phyloP scores from a whole-genome alignment of 768 basidiomycete species.

The Suillus paluster region DNA sequence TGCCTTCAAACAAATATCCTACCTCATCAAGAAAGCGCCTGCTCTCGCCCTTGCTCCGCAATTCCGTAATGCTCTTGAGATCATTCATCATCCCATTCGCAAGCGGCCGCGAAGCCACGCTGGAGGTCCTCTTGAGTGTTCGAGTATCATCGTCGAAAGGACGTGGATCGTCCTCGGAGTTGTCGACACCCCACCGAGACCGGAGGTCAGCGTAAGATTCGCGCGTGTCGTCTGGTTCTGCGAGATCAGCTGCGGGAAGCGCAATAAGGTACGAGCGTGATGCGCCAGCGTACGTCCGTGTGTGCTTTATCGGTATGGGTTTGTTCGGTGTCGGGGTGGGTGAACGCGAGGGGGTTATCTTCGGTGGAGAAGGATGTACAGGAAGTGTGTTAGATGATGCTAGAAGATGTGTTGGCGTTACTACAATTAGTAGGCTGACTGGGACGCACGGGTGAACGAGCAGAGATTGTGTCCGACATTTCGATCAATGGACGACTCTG shows the following conservation, averaged over 20 bases:
- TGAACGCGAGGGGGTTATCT: constrained; percentile 31
- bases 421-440: background rate
- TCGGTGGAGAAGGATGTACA: constrained; percentile 23
- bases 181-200: constrained; percentile 80
- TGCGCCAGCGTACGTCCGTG: constrained; percentile 74
- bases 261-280: constrained; percentile 82
- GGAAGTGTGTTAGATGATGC: constrained; percentile 29
- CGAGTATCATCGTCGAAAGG: constrained; percentile 25
- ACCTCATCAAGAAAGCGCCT: constrained; percentile 83
- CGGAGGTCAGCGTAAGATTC: constrained; percentile 81
- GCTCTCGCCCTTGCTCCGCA: constrained; percentile 80
- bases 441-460: background rate
- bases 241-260: constrained; percentile 59
- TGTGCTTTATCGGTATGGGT: constrained; percentile 36
- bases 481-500: constrained; percentile 55
- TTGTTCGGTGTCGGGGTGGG: constrained; percentile 31
- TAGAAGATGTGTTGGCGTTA: constrained; percentile 13
- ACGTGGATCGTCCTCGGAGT: constrained; percentile 73
- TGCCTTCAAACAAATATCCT: constrained; percentile 84
- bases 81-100: constrained; percentile 70
- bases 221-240: constrained; percentile 41
- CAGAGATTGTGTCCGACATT: constrained; percentile 7
- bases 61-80: constrained; percentile 78
- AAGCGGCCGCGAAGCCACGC: constrained; percentile 44
- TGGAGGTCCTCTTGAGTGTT: constrained; percentile 18